phyloP scores from a whole-genome alignment of 2,329 filamentous ascomycete species.

The Thermothelomyces thermophilus region DNA sequence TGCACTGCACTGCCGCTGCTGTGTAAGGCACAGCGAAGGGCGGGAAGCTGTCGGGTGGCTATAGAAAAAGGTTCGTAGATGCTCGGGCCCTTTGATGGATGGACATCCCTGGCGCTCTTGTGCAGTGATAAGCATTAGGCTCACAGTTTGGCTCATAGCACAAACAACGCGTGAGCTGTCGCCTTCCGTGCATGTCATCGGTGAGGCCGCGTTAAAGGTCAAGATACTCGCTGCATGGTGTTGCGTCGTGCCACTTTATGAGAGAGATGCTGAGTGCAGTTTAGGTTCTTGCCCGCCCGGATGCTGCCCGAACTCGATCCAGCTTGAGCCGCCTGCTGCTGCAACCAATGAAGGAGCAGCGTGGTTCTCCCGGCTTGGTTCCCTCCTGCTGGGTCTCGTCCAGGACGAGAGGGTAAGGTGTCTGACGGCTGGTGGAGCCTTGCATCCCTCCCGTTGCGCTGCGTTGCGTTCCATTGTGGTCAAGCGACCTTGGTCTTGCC shows the following conservation, averaged over 20 bases:
- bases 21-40: conserved; percentile 4
- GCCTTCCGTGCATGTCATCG: background rate
- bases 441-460: background rate
- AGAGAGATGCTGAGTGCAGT: background rate
- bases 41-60: background rate
- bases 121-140: no score
- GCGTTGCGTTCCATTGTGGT: no score
- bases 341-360: conserved; percentile 9
- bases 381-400: conserved; percentile 5
- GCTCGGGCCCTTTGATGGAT: no score
- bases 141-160: no score
- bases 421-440: conserved; percentile 3
- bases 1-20: background rate
- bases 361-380: conserved; percentile 3
- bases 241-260: no score
- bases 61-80: background rate
- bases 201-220: no score
- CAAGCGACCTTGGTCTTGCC: background rate
- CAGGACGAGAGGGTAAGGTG: conserved; percentile 3
- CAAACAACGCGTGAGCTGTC: background rate
- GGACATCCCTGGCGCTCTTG: no score
- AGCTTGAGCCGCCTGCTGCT: background rate
- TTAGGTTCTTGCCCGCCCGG: background rate
- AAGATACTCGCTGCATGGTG: no score
- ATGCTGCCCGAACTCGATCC: background rate